These are phyloP conservation scores for Cryptococcus depauperatus DNA, from an alignment of 1,284 basidiomycete genomes.

Conservation along the genomic window DNA sequence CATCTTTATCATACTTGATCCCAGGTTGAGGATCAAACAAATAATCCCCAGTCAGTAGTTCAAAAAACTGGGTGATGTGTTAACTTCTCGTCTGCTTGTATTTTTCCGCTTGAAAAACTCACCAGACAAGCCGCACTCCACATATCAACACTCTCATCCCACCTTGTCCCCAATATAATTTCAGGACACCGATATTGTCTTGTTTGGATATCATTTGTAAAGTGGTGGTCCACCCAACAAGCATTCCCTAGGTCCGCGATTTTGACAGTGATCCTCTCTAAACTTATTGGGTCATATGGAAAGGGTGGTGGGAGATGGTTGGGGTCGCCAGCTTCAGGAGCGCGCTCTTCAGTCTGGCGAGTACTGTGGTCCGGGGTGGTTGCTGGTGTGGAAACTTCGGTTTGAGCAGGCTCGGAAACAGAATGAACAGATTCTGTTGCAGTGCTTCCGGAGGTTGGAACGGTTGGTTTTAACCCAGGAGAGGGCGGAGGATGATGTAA, in stretches of 20 bases:
- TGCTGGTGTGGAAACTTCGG: conserved; percentile 40
- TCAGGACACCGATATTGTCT: conserved; percentile 95
- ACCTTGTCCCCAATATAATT: conserved; percentile 84
- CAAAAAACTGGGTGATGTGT: conserved; percentile 71
- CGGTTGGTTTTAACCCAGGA: conserved; percentile 10
- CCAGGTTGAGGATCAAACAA: conserved; percentile 66
- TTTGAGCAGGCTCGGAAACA: conserved; percentile 45
- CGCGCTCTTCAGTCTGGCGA: conserved; percentile 31
- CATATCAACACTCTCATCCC: conserved; percentile 89
- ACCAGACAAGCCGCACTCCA: conserved; percentile 95
- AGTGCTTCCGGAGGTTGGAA: conserved; percentile 11
- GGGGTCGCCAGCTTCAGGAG: conserved; percentile 52
- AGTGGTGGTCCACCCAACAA: conserved; percentile 51
- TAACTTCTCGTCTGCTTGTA: background rate
- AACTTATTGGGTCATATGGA: conserved; percentile 51
- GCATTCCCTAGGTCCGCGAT: conserved; percentile 93
- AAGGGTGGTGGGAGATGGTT: conserved; percentile 51
- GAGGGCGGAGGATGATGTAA: conserved; percentile 48
- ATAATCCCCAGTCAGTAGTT: conserved; percentile 84
- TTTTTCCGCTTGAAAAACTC: conserved; percentile 39
- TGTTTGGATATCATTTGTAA: conserved; percentile 60
- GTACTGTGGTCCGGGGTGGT: conserved; percentile 24
- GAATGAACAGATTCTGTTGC: conserved; percentile 39
- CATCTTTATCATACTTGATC: conserved; percentile 71
- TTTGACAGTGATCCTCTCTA: conserved; percentile 93